Evolutionary conservation across 768 basidiomycete species (phyloP), one percentile per base, ranked within the genome.

Genomic region (Hygrocybe coccinea): DNA sequence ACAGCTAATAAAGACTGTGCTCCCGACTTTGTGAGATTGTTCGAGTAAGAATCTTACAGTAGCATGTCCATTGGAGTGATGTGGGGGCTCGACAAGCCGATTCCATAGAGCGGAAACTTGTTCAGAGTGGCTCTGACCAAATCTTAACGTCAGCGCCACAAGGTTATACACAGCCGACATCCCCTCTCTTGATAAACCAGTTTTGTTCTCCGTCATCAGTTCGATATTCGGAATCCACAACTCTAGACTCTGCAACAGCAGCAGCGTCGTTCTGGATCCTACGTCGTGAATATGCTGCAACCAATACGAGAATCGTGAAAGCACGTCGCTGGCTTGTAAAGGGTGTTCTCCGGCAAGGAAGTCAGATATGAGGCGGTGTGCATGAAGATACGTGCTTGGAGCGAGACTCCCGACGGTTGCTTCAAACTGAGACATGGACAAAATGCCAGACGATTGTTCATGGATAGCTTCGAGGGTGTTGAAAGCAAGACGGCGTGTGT

Each of bases 21-120:
- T 92, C 37, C 88, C 86, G 41, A 94, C 85, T 67, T 87, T 89
- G 59, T 87, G 84, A 1, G 91, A 89, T 63, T 95, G 91, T 60
- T 93, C 91, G 35, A 95, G 75, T 2, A 97, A 75, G 69, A 92
- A 97, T 29, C 86, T 80, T 48, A 89, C 77, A 14, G 91, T 76
- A 2, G 90, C 89, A 52, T 85, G 87, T 1, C 89, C 88, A 57
- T 93, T 92, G 21, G 80, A 76, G 53, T 84, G 78, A 60, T 84
- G 76, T 22, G 86, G 84, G 2, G 81, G 73, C 22, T 88, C 87
- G 4, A 91, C 87, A 12, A 95, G 73, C 54, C 84, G 83, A 6
- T 79, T 76, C 89, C 94, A 95, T 29, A 95, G 79, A 0, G 81
- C 79, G 8, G 85, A 75, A 43, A 97, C 79, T 64, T 93, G 91